Evolutionary conservation across 192 early-diverging fungal species (phyloP).

Genomic region (Backusella parvicylindrica): DNA sequence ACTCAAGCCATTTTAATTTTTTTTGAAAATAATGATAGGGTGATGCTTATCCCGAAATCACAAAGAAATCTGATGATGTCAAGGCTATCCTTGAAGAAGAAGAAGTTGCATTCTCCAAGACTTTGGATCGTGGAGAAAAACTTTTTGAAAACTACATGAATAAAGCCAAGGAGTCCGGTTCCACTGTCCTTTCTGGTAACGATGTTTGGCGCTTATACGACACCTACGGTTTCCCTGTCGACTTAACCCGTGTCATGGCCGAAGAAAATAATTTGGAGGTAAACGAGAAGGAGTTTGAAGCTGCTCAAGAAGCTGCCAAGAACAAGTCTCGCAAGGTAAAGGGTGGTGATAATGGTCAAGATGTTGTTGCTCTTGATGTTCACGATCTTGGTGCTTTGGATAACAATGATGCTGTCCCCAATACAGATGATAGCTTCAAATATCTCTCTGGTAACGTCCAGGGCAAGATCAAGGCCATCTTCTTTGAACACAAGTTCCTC

Average conservation of each 20-base stretch:
- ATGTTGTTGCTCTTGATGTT: constrained; percentile 80
- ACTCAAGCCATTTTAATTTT: background rate
- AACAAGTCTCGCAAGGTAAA: constrained; percentile 62
- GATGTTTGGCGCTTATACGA: constrained; percentile 99
- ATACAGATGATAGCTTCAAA: constrained; percentile 86
- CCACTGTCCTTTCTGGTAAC: constrained; percentile 68
- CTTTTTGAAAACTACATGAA: constrained; percentile 79
- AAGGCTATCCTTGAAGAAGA: constrained; percentile 97
- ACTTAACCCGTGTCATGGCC: constrained; percentile 97
- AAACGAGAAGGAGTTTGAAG: constrained; percentile 80
- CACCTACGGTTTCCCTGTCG: constrained; percentile 98
- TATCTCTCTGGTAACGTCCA: constrained; percentile 67
- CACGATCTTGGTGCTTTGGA: constrained; percentile 89
- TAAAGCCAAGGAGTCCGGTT: constrained; percentile 60
- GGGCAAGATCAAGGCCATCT: constrained; percentile 80
- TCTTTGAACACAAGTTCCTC: constrained; percentile 49
- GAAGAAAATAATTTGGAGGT: constrained; percentile 87
- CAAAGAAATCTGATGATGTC: constrained; percentile 69
- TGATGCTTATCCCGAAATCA: constrained; percentile 89
- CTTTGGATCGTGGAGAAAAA: constrained; percentile 95
- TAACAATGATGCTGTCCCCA: constrained; percentile 62
- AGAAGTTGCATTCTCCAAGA: constrained; percentile 92
- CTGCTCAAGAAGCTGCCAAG: constrained; percentile 75
- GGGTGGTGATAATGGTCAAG: constrained; percentile 47
- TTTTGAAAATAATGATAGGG: constrained; percentile 40